phyloP scores from a whole-genome alignment of 306 rosid genomes.

The Styphnolobium japonicum region DNA sequence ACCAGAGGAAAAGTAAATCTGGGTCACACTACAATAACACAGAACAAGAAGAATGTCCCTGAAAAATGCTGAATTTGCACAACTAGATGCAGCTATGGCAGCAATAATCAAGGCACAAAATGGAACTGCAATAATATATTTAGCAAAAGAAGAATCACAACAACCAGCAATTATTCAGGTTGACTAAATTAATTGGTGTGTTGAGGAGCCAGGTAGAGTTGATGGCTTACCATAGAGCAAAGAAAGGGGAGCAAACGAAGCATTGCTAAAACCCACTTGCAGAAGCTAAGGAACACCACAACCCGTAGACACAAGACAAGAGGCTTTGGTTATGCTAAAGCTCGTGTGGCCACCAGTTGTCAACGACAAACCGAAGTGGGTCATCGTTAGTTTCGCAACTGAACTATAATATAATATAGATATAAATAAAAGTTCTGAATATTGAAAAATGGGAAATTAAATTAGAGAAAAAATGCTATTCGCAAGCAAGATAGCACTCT shows the following conservation, averaged over 20 bases:
- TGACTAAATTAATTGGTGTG: background rate
- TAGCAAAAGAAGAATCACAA: background rate
- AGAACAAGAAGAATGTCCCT: background rate
- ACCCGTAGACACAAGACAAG: background rate
- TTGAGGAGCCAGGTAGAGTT: background rate
- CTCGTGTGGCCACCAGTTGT: constrained; percentile 48
- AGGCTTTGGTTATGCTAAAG: constrained; percentile 43
- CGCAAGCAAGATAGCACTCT: too few relatives aligned
- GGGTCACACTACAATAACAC: constrained; percentile 22
- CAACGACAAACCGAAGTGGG: constrained; percentile 32
- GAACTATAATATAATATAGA: too few relatives aligned
- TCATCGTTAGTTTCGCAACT: background rate
- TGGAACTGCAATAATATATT: background rate
- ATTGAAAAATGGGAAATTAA: background rate
- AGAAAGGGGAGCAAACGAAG: constrained; percentile 27
- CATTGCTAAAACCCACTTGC: constrained; percentile 20
- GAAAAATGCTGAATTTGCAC: background rate
- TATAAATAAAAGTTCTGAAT: background rate
- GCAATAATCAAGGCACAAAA: background rate
- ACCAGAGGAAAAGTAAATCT: background rate
- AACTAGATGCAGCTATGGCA: constrained; percentile 10
- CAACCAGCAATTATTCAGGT: background rate
- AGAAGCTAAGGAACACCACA: constrained; percentile 13
- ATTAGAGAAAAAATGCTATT: too few relatives aligned
- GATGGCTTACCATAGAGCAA: constrained; percentile 41